phyloP scores from a whole-genome alignment of 345 rosid genomes.

The Pistacia integerrima region DNA sequence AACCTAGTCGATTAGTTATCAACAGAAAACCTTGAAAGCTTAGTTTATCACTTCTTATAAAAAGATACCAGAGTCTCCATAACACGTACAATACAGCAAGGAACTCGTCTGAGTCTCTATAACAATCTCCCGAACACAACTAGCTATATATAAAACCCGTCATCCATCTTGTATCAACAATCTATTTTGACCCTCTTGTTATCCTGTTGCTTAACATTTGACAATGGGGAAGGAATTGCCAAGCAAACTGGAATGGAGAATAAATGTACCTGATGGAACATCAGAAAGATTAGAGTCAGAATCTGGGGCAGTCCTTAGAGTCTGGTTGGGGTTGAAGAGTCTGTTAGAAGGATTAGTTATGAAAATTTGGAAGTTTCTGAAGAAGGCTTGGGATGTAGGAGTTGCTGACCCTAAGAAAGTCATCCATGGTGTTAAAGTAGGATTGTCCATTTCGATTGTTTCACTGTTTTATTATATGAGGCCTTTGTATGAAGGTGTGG shows the following conservation, averaged over 20 bases:
- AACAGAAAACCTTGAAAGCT: neutral
- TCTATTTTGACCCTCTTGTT: neutral
- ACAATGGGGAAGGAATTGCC: conserved; percentile 38
- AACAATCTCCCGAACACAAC: neutral
- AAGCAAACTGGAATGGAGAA: conserved; percentile 59
- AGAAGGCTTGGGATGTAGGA: conserved; percentile 59
- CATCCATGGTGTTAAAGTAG: conserved; percentile 68
- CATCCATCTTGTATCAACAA: conserved; percentile 10
- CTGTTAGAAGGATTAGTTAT: conserved; percentile 26
- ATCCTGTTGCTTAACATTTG: neutral
- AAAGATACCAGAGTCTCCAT: neutral
- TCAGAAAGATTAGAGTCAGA: conserved; percentile 34
- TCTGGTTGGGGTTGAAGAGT: conserved; percentile 34
- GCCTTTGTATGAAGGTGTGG: conserved; percentile 66
- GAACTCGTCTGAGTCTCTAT: too few species aligned
- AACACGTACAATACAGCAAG: too few species aligned
- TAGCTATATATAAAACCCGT: neutral
- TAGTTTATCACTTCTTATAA: neutral
- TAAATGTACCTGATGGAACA: conserved; percentile 44
- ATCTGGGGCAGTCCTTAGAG: conserved; percentile 22
- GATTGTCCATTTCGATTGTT: conserved; percentile 65
- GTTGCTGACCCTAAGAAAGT: conserved; percentile 67
- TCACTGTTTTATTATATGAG: conserved; percentile 72
- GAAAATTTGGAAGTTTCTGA: conserved; percentile 33
- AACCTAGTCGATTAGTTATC: neutral